These are phyloP conservation scores for Xerocomellus intermedius DNA, from an alignment of 768 basidiomycete species.

Conservation along the genomic window DNA sequence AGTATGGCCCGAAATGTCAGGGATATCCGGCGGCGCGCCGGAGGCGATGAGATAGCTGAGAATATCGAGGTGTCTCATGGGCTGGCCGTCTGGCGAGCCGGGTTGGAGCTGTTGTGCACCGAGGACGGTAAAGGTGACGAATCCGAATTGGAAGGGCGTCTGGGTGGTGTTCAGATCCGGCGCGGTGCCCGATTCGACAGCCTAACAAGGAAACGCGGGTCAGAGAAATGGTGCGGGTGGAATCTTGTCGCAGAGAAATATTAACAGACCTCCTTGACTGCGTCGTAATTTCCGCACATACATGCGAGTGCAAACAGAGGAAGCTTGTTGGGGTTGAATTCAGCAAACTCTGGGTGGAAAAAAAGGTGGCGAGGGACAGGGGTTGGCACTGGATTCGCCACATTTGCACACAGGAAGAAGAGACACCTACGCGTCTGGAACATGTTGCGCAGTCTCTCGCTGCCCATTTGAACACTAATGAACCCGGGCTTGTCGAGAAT, in stretches of 20 bases:
- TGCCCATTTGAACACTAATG: constrained; percentile 23
- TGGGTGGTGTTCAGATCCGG: constrained; percentile 41
- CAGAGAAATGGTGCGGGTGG: neutral
- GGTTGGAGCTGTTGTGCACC: constrained; percentile 40
- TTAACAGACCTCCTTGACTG: constrained; percentile 21
- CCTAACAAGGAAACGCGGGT: constrained; percentile 10
- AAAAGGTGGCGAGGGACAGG: neutral
- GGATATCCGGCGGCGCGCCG: constrained; percentile 40
- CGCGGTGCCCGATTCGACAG: constrained; percentile 27
- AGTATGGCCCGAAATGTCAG: constrained; percentile 49
- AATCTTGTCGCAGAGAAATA: neutral
- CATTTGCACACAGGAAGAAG: neutral
- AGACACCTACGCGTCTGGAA: constrained; percentile 28
- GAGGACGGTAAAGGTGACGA: constrained; percentile 38
- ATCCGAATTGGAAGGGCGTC: constrained; percentile 44
- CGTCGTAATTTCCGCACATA: constrained; percentile 20
- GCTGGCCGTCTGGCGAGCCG: constrained; percentile 1
- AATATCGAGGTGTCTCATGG: constrained; percentile 32
- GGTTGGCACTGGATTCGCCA: no score
- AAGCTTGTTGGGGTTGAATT: constrained; percentile 18
- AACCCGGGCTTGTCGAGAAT: constrained; percentile 29
- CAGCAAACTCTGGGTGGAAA: constrained; percentile 15
- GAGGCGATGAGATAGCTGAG: constrained; percentile 41
- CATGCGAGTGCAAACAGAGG: constrained; percentile 27
- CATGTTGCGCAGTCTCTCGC: constrained; percentile 30